Evolutionary conservation across 148 eudicot species (phyloP), one percentile per base, ranked within the genome.

Genomic region (Rhododendron kiyosumense): DNA sequence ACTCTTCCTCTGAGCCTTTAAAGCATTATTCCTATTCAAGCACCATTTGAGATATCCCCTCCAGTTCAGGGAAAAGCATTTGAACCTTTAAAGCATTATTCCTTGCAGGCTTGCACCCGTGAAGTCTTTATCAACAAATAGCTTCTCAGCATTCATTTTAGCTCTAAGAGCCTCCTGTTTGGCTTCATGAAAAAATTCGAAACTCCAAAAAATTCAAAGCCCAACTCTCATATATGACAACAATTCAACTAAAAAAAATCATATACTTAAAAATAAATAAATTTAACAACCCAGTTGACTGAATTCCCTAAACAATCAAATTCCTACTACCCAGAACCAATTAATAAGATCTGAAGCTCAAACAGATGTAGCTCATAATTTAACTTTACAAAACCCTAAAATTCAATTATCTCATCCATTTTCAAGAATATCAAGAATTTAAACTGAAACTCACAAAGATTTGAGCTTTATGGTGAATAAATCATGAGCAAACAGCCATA

Each of bases 11-110:
- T n/a, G n/a, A n/a, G n/a, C n/a, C n/a, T n/a, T n/a, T n/a, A n/a
- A n/a, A n/a, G n/a, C n/a, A n/a, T n/a, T n/a, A n/a, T 41, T 41
- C 45, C 45, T 41, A 41, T 41, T 38, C 41, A 38, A 38, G 41
- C 69, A 97, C 93, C 99, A 95, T 95, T 87, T 97, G 98, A 46
- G 98, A 90, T 82, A 97, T 88, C 20, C 99, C 99, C 86, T 97
- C 99, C 30, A 97, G 89, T 82, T 93, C 91, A 17, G 98, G 98
- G 87, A 84, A 93, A 84, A 97, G 79, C 87, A 85, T 86, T 79
- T 95, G 98, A 85, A 98, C 98, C 83, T 89, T 95, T n/a, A 94
- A 78, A 57, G 99, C 99, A 75, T 90, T 93, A 86, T 89, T 92
- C 77, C 1, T 32, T 32, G 34, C 34, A 32, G 0, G 34, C 87